Percentiles rank a stretch among this genome's conserved stretches.
These are phyloP conservation scores for Stachybotrys chlorohalonatus DNA, from an alignment of 2,329 filamentous ascomycete species.

Conservation along the genomic window DNA sequence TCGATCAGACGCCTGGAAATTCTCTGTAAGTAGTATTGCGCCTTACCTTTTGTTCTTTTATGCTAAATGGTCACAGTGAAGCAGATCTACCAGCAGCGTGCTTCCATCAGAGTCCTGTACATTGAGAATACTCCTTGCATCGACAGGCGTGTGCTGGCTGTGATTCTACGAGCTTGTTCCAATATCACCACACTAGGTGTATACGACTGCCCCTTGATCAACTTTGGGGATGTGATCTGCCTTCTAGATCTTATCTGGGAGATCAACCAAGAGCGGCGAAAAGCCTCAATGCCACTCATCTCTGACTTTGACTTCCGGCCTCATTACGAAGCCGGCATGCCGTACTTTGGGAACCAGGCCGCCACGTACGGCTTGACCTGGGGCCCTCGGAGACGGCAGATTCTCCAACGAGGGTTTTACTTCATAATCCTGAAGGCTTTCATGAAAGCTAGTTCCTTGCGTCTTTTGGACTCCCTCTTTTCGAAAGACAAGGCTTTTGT, in stretches of 20 bases:
- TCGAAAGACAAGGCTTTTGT: constrained; percentile 18
- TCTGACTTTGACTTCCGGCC: constrained; percentile 24
- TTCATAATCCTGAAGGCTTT: constrained; percentile 22
- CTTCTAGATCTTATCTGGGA: constrained; percentile 26
- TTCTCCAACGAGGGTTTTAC: constrained; percentile 23
- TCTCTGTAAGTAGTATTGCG: constrained; percentile 11
- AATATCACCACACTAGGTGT: constrained; percentile 22
- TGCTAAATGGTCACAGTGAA: constrained; percentile 10
- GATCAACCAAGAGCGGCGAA: constrained; percentile 17
- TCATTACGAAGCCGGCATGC: constrained; percentile 17
- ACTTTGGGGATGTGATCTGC: constrained; percentile 23
- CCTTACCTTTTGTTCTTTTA: no score
- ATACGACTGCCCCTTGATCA: constrained; percentile 26
- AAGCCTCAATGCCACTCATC: constrained; percentile 7
- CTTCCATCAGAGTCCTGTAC: constrained; percentile 15
- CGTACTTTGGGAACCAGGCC: constrained; percentile 3
- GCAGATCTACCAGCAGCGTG: constrained; percentile 8
- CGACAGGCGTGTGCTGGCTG: constrained; percentile 22
- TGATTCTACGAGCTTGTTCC: constrained; percentile 23
- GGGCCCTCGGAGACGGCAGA: constrained; percentile 10
- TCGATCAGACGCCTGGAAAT: constrained; percentile 1
- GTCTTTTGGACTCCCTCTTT: constrained; percentile 17
- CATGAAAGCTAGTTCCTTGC: constrained; percentile 21
- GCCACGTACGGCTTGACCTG: constrained; percentile 21
- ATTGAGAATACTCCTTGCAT: constrained; percentile 19